Conservation (phyloP, 257 asterid species). For the Linderniella brevidens region DNA sequence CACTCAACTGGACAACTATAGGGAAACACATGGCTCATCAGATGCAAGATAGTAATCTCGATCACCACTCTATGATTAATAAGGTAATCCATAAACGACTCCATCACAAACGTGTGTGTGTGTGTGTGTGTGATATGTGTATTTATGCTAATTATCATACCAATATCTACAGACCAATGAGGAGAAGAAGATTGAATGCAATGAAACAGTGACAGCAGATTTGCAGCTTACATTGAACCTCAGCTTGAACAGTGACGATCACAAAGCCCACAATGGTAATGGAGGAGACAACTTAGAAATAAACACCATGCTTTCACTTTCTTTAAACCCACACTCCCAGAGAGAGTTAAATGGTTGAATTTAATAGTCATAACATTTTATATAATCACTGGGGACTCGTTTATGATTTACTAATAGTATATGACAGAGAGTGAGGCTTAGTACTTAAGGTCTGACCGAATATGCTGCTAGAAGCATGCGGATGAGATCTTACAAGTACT, state of each 20-base stretch:
- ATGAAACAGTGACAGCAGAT: not conserved
- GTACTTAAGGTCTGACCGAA: slow-evolving; percentile 60
- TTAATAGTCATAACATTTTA: no score
- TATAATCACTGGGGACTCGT: no score
- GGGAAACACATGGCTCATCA: no score
- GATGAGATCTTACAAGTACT: slow-evolving; percentile 66
- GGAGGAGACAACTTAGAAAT: slow-evolving; percentile 20
- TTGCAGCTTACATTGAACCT: slow-evolving; percentile 1
- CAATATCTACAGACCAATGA: not conserved
- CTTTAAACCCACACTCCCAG: slow-evolving; percentile 11
- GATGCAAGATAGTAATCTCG: no score
- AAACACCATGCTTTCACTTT: slow-evolving; percentile 67
- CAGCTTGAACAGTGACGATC: not conserved
- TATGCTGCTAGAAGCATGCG: slow-evolving; percentile 28
- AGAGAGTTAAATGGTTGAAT: not conserved
- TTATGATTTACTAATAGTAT: no score
- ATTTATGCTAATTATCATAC: not conserved
- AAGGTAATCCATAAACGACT: no score
- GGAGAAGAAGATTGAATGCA: not conserved
- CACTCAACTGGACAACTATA: no score
- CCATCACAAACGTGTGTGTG: no score
- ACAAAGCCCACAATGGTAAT: slow-evolving; percentile 10
- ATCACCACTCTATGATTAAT: no score
- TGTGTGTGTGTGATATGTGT: not conserved
- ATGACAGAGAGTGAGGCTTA: slow-evolving; percentile 17